Evolutionary conservation across 2,329 filamentous ascomycete species (phyloP), one percentile per base, ranked within the genome.

Genomic region (Dactylellina sp.): DNA sequence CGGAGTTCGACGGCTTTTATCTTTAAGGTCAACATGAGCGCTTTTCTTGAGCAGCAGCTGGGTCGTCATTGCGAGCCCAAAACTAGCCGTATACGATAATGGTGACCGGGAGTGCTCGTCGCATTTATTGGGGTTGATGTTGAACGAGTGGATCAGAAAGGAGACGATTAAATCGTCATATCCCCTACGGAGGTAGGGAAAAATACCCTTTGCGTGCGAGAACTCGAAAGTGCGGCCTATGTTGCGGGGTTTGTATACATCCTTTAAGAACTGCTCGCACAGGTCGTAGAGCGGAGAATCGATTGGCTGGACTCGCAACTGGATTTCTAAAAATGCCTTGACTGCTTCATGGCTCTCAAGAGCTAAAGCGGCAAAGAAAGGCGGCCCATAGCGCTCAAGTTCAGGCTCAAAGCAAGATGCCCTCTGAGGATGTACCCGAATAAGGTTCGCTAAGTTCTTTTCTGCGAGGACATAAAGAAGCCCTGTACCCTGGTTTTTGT

Each of bases 381-480:
- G 79, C 25, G 77, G 77, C 0, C 77, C 76, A 68, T 82, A 83
- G 6, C 78, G 78, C 50, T 81, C 79, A 22, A 53, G 6, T 47
- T 79, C 75, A 18, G 79, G 12, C 0, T 79, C 72, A 50, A 80
- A 61, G 35, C 70, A 78, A 0, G 57, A 72, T 2, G 70, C 37
- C 0, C 39, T 75, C 22, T 76, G 61, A 11, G 79, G 70, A 50
- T 74, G 62, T 9, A 78, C 77, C 66, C 75, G 77, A 74, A 83
- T 80, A 7, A 68, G 56, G 18, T 75, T 66, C 5, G 40, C 62
- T 16, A 63, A 28, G 28, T 63, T 75, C 77, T 76, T 77, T 63
- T 80, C 81, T 2, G 82, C 81, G 18, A 83, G 76, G 2, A 83
- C 75, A 53, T 84, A 83, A 6, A 80, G 47, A 0, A 81, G 62